phyloP scores from a whole-genome alignment of 768 basidiomycete genomes.

The Amanita rimosa region DNA sequence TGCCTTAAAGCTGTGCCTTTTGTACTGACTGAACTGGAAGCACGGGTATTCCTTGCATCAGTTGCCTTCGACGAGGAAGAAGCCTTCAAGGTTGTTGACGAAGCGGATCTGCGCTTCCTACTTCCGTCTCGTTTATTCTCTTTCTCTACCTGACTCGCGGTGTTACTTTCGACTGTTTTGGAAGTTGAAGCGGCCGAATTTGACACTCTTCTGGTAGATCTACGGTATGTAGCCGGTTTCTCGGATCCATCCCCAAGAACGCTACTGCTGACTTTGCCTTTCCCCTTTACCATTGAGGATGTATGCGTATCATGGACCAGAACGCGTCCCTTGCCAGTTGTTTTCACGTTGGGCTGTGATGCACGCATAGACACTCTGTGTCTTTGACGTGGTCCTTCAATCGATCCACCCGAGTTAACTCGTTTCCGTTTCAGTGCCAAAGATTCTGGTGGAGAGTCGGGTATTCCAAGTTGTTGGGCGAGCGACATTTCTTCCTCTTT shows the following conservation, averaged over 20 bases:
- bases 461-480: constrained; percentile 5
- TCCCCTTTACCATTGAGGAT: constrained; percentile 16
- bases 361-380: neutral
- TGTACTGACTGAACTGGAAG: neutral
- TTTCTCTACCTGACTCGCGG: neutral
- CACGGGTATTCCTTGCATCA: neutral
- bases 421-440: constrained; percentile 4
- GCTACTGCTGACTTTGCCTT: constrained; percentile 27
- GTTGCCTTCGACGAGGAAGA: neutral
- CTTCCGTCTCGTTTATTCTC: neutral
- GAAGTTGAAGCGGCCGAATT: neutral
- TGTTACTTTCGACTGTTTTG: neutral
- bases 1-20: neutral
- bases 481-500: constrained; percentile 5
- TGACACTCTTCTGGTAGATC: neutral
- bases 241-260: neutral
- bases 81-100: neutral
- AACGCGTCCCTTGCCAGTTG: constrained; percentile 15
- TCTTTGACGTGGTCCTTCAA: neutral
- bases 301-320: constrained; percentile 20
- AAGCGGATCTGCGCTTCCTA: neutral
- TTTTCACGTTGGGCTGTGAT: constrained; percentile 1
- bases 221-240: neutral
- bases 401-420: constrained; percentile 4
- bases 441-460: constrained; percentile 3